Base-by-base conservation (phyloP, 371 early-diverging fungal species). In the Sporodiniella umbellata region DNA sequence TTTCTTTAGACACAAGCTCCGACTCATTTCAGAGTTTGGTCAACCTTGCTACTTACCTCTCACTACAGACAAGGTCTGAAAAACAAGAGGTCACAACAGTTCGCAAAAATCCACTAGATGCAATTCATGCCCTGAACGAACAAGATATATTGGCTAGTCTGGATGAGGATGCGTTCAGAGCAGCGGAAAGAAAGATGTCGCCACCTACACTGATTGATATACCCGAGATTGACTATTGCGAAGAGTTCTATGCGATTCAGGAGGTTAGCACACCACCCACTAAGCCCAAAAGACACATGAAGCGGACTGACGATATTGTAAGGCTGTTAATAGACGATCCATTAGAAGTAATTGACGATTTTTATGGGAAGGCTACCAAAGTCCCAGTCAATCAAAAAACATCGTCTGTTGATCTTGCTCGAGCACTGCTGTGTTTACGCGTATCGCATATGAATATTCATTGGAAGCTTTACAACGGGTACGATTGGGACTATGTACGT, bases 21-120 rank as follows among this genome's bases (percentile, higher is more conserved):
- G 93, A 93, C 56, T 81, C 92, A 0, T 78, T 87, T 49, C 80
- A 85, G 54, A 81, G 87, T 0, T 51, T 91, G 23, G 53, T 83
- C 18, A 68, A 68, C 25, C 58, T 93, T 7, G 45, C 78, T 1
- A 75, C 73, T 6, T 11, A 39, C 45, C 26, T 25, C 23, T 48
- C 28, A 33, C 40, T 15, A 40, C 12, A 19, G 14, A 23, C 30
- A 28, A 28, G 30, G 30, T n/a, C n/a, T n/a, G n/a, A 28, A 28
- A 4, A 28, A 28, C 30, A 7, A 28, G 10, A 28, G 30, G 10
- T n/a, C n/a, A n/a, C n/a, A 28, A 7, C 30, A 7, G 30, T 28
- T 24, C 38, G 23, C 11, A 38, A 23, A 21, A 38, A 18, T 38
- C n/a, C 17, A 14, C 21, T 22, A 4, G 46, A 47, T 2, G 21